Evolutionary conservation across 202 grass and related monocot species (phyloP).

Genomic region (Panicum virgatum): DNA sequence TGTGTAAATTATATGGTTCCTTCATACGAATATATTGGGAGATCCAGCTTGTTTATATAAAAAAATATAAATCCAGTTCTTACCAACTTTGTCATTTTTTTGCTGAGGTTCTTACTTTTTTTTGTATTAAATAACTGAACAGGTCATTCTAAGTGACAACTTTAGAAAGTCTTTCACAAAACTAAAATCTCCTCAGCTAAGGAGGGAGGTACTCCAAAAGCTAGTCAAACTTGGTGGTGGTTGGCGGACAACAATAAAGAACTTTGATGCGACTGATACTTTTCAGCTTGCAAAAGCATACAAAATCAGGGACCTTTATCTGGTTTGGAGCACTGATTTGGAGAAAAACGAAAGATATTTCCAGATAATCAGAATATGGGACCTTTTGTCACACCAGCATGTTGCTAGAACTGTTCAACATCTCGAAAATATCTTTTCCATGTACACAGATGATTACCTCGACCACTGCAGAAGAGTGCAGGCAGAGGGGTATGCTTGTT

Average conservation of each 20-base stretch:
- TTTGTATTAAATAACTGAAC: constrained; percentile 31
- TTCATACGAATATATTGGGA: neutral
- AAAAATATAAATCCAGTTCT: too few relatives aligned
- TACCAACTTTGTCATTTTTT: neutral
- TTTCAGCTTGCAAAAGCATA: constrained; percentile 59
- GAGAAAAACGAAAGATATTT: constrained; percentile 56
- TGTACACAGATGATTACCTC: constrained; percentile 72
- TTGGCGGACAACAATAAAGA: constrained; percentile 52
- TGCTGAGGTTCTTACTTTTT: neutral
- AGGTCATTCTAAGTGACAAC: constrained; percentile 81
- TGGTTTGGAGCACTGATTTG: constrained; percentile 84
- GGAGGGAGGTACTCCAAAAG: constrained; percentile 60
- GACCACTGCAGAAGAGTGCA: constrained; percentile 52
- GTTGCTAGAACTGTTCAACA: constrained; percentile 57
- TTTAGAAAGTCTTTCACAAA: constrained; percentile 76
- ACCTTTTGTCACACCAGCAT: constrained; percentile 51
- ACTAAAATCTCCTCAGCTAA: constrained; percentile 52
- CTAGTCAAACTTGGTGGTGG: constrained; percentile 69
- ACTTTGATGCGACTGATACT: constrained; percentile 25
- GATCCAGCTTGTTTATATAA: too few relatives aligned
- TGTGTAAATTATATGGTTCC: neutral
- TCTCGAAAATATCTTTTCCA: constrained; percentile 71
- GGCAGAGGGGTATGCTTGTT: constrained; percentile 53
- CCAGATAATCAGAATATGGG: constrained; percentile 86
- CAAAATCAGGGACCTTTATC: constrained; percentile 49